These are phyloP conservation scores for Manihot esculenta DNA, from an alignment of 441 rosid species.

Conservation along the genomic window DNA sequence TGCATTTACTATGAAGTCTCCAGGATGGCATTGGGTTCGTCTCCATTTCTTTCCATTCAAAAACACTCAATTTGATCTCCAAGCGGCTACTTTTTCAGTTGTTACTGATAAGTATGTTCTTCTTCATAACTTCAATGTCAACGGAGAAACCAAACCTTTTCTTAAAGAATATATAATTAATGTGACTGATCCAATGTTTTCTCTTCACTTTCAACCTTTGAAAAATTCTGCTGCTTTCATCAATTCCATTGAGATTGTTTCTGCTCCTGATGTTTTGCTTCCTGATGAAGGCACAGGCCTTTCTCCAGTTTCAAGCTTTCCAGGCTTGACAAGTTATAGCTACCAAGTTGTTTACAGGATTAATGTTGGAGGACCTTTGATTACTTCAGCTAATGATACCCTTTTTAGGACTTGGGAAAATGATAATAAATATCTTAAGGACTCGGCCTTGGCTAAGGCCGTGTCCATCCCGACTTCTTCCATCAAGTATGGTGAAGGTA, in stretches of 20 bases:
- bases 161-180: constrained; percentile 66
- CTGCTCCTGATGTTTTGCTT: constrained; percentile 59
- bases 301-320: constrained; percentile 45
- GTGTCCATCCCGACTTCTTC: constrained; percentile 42
- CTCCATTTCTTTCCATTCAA: constrained; percentile 63
- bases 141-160: constrained; percentile 29
- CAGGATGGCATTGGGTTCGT: constrained; percentile 82
- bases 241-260: constrained; percentile 82
- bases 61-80: constrained; percentile 46
- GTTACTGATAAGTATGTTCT: constrained; percentile 56
- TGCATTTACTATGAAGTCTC: constrained; percentile 44
- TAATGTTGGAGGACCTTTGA: constrained; percentile 65
- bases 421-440: constrained; percentile 53
- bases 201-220: constrained; percentile 53
- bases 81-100: constrained; percentile 51
- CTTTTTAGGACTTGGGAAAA: constrained; percentile 59
- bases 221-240: constrained; percentile 71
- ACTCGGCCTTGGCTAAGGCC: constrained; percentile 36
- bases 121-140: constrained; percentile 53
- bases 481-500: constrained; percentile 45
- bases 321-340: constrained; percentile 43
- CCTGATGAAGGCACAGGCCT: constrained; percentile 56
- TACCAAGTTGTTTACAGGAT: constrained; percentile 64
- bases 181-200: constrained; percentile 44
- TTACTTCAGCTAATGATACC: constrained; percentile 68